Base-by-base conservation (phyloP, 164 flowering plant genomes). In the Stephania cephalantha region DNA sequence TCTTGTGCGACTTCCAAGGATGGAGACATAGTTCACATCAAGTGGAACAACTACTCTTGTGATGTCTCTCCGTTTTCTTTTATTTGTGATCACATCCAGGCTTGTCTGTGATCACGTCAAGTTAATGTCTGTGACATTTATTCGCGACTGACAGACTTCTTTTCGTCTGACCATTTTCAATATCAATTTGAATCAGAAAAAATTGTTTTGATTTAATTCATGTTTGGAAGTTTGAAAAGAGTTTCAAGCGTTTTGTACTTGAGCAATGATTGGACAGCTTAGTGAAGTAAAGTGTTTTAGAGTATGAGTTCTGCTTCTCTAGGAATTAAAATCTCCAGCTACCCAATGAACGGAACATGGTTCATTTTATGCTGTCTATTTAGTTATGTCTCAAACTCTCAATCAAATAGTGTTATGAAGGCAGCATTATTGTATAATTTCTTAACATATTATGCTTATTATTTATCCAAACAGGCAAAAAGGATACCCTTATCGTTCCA, bases 401-500 rank as follows among this genome's bases (percentile, higher is more conserved):
- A 58, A n/a, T 58, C 22, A 58, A 58, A 58, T 58, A 2, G 3
- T 58, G n/a, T 20, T 4, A 58, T 58, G n/a, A 58, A 58, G 20
- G 6, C 50, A 53, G 20, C 18, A 72, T 72, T 72, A 10, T 42
- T 29, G 7, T 12, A 44, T 31, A 61, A 50, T 30, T 17, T 10
- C n/a, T 3, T 9, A 29, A 44, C 29, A 29, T 69, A 7, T 20
- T 7, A 72, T 30, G 42, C 58, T 31, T n/a, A 5, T 22, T 73
- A 13, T 55, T 79, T 72, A 6, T n/a, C n/a, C 68, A 42, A 46
- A 63, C 86, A 95, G 99, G 99, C 99, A 22, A 91, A 90, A 79
- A 86, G 96, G 79, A 87, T 81, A 73, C 92, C 94, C 75, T 81
- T 71, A 53, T 81, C 83, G 12, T 95, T 95, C 75, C 80, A 70